Evolutionary conservation across 2,329 filamentous ascomycete genomes (phyloP), one percentile per base, ranked within the genome.

Genomic region (Ascochyta lentis): DNA sequence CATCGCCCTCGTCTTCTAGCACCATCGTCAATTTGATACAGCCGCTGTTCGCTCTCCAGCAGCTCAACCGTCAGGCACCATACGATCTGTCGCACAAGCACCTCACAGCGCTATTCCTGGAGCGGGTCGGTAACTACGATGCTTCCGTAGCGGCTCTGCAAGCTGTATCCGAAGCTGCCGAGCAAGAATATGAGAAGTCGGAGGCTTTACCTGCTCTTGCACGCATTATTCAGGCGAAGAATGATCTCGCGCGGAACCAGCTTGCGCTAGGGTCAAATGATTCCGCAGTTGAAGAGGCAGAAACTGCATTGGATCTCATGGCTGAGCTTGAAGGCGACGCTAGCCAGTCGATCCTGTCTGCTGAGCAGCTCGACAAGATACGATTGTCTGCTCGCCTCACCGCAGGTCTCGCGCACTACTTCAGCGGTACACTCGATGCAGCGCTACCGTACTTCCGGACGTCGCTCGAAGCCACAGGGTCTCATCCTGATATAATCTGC

Each of bases 341-440:
- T 6, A 86, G 55, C 26, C 53, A 63, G 15, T 57, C 66, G 6
- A 86, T 89, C 57, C 81, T 93, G 22, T 83, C 85, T 3, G 78
- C 80, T 3, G 86, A 90, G 35, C 82, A 87, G 46, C 85, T 91
- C 37, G 81, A 81, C 49, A 91, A 87, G 69, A 85, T 91, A 31
- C 86, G 91, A 27, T 81, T 99, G 3, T 96, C 92, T 1, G 90
- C 92, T 0, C 90, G 96, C 68, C 78, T 99, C 34, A 96, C 93
- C 0, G 85, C 91, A 2, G 95, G 95, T 0, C 80, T 99, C 3
- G 90, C 93, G 1, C 84, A 90, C 56, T 96, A 93, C 76, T 91
- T 90, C 71, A 77, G 81, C 29, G 78, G 84, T 23, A 79, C 87
- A 23, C 84, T 89, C 61, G 84, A 87, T 37, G 84, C 86, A 46